Percentiles rank a stretch among this genome's conserved stretches.
Evolutionary conservation across 768 basidiomycete genomes (phyloP).

Genomic region (Panaeolus cyanescens): DNA sequence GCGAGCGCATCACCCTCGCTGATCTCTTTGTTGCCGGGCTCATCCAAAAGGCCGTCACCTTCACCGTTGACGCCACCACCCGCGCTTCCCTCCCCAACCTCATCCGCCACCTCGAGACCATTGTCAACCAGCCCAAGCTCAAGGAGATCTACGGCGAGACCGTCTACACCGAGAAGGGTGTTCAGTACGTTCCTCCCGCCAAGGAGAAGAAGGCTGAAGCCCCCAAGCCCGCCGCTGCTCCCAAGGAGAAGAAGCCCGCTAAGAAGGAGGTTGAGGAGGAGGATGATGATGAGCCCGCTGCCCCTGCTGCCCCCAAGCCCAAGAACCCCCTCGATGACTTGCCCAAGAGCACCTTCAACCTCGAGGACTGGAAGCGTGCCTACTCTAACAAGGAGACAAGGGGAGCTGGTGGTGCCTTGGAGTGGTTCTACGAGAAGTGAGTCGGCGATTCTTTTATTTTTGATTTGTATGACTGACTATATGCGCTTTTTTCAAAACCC

Average conservation of each 20-base stretch:
- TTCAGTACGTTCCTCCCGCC: constrained; percentile 70
- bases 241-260: constrained; percentile 66
- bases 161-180: constrained; percentile 66
- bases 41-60: constrained; percentile 53
- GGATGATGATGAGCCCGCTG: constrained; percentile 75
- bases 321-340: constrained; percentile 95
- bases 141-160: constrained; percentile 65
- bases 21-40: constrained; percentile 72
- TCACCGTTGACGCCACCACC: constrained; percentile 63
- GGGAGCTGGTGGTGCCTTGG: constrained; percentile 75
- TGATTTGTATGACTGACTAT: neutral
- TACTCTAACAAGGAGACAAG: constrained; percentile 99
- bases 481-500: too few relatives aligned
- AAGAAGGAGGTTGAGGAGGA: constrained; percentile 64
- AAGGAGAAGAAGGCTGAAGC: constrained; percentile 79
- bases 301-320: constrained; percentile 82
- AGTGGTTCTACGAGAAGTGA: constrained; percentile 97
- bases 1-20: constrained; percentile 93
- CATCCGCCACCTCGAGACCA: constrained; percentile 84
- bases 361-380: constrained; percentile 96
- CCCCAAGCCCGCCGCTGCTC: constrained; percentile 45
- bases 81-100: constrained; percentile 75
- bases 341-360: constrained; percentile 85
- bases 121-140: constrained; percentile 82
- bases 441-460: constrained; percentile 23